Base-by-base conservation (phyloP, 257 asterid species). In the Knoxia roxburghii region DNA sequence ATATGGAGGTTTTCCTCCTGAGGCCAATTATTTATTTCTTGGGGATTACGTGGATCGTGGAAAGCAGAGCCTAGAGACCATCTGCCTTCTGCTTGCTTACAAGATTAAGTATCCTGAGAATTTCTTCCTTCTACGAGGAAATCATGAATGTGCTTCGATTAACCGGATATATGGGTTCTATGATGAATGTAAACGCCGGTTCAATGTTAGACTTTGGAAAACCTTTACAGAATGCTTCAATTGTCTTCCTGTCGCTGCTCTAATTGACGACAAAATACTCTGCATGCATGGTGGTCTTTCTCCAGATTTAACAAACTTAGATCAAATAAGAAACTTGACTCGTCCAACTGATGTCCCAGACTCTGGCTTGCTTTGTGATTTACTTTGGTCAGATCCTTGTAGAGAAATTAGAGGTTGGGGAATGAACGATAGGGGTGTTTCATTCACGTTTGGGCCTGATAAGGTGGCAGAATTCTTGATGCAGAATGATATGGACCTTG, bases 251-350 rank as follows among this genome's bases (percentile, higher is more conserved):
- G 93, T 86, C 73, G 89, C 93, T 61, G 93, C 87, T 67, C 80
- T 86, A 75, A 83, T 86, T 72, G 93, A 86, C 69, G 93, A 83
- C 72, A 86, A 86, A 73, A 86, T 86, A 65, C 89, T 86, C 67
- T 86, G 93, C 76, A 86, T 86, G 93, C 93, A 86, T 68, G 94
- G 93, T 33, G 93, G 93, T 77, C 89, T 86, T 70, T 86, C 93
- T 76, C 93, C 93, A 11, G 92, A 86, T 57, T 80, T 86, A 45
- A 82, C 89, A 43, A 67, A 86, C 73, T 75, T 86, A 69, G 89
- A 86, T 72, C 89, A 81, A 74, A 86, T 86, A 74, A 80, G 93
- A 76, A 86, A 73, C 73, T 74, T 84, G 74, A 64, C 86, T 71
- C 93, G 89, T 57, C 93, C 93, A 68, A 74, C 82, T 76, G 93